phyloP scores from a whole-genome alignment of 352 stramenopile species.

The Phytophthora europaea region DNA sequence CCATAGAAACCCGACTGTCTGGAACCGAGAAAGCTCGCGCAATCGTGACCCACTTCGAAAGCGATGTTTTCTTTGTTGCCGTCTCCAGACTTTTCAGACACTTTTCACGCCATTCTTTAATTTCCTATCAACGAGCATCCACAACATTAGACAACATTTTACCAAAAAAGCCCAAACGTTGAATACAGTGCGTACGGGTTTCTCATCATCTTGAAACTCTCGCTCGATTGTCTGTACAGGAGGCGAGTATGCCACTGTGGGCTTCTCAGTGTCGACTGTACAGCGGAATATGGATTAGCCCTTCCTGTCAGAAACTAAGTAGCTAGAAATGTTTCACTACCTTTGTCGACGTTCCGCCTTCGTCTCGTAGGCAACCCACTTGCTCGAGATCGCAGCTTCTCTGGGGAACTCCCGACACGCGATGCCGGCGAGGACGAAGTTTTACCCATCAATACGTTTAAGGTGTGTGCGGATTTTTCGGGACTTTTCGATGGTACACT shows the following conservation, averaged over 20 bases:
- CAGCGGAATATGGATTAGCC: not conserved
- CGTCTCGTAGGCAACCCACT: constrained; percentile 5
- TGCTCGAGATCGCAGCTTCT: constrained; percentile 17
- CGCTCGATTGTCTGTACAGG: constrained; percentile 22
- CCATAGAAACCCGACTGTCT: constrained; percentile 32
- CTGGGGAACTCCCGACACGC: constrained; percentile 16
- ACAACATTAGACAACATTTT: not conserved
- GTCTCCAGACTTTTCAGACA: constrained; percentile 49
- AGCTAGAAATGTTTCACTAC: not conserved
- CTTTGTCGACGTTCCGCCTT: constrained; percentile 17
- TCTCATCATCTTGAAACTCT: constrained; percentile 27
- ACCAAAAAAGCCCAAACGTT: not conserved
- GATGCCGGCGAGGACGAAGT: constrained; percentile 20
- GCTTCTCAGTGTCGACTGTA: constrained; percentile 14
- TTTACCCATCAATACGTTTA: not conserved
- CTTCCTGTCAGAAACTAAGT: not conserved
- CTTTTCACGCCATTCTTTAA: constrained; percentile 47
- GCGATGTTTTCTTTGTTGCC: constrained; percentile 35
- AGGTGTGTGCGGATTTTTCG: constrained; percentile 25
- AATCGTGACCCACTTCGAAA: constrained; percentile 54
- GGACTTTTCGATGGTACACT: constrained; percentile 50
- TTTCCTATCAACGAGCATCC: constrained; percentile 31
- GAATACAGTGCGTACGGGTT: constrained; percentile 19
- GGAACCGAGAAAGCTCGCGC: constrained; percentile 46
- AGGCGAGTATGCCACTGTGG: not conserved